These are phyloP conservation scores for Cyberlindnera saturnus DNA, from an alignment of 805 yeast genomes.

Conservation along the genomic window DNA sequence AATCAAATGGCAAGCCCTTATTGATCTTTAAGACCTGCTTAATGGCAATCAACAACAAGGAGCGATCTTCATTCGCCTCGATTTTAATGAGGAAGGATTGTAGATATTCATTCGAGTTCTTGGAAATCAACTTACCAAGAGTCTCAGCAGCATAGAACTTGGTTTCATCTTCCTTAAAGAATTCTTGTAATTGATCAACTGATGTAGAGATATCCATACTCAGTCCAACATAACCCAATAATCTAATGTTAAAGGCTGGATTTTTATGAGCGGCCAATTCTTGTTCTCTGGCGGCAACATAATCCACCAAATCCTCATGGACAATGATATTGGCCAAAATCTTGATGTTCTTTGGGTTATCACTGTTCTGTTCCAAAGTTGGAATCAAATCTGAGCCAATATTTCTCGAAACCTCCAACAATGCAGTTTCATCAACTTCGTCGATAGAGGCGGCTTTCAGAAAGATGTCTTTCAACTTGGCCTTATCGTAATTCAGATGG, in stretches of 20 bases:
- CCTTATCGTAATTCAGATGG: conserved; percentile 14
- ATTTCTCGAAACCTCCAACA: conserved; percentile 19
- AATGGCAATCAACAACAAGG: conserved; percentile 26
- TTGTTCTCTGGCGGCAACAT: conserved; percentile 13
- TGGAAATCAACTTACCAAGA: conserved; percentile 42
- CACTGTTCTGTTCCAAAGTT: conserved; percentile 14
- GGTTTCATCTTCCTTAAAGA: conserved; percentile 31
- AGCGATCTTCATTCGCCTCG: conserved; percentile 17
- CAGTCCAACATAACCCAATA: conserved; percentile 46
- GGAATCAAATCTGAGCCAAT: conserved; percentile 24
- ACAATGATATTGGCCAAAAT: conserved; percentile 20
- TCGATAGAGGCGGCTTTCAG: conserved; percentile 16
- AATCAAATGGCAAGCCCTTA: conserved; percentile 18
- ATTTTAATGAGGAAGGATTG: conserved; percentile 30
- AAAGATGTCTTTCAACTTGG: conserved; percentile 14
- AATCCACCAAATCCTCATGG: conserved; percentile 20
- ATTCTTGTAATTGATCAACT: conserved; percentile 30
- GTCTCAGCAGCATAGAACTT: conserved; percentile 46
- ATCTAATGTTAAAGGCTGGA: conserved; percentile 32
- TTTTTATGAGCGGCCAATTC: conserved; percentile 15
- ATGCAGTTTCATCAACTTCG: conserved; percentile 23
- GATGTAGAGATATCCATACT: conserved; percentile 27
- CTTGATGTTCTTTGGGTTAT: conserved; percentile 18
- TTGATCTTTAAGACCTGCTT: conserved; percentile 24
- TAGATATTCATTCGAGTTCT: conserved; percentile 33